Percentiles rank a stretch among this genome's conserved stretches.
These are phyloP conservation scores for Starmerella vaccinii DNA, from an alignment of 805 yeast genomes.

Conservation along the genomic window DNA sequence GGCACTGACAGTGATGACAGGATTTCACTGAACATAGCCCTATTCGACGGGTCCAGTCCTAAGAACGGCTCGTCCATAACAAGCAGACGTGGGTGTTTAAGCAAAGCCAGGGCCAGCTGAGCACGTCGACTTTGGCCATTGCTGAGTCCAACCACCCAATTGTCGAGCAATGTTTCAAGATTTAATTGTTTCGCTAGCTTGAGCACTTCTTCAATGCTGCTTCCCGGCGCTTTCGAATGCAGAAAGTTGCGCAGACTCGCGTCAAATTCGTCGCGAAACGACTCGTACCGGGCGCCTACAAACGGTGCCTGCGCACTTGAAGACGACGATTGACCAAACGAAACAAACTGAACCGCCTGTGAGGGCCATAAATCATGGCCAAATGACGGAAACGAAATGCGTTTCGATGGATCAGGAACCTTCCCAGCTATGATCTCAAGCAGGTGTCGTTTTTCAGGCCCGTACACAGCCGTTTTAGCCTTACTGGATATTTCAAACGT, in stretches of 20 bases:
- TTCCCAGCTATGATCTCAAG: conserved; percentile 49
- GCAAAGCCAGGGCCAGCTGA: conserved; percentile 64
- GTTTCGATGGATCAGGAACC: conserved; percentile 42
- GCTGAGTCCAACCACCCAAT: conserved; percentile 79
- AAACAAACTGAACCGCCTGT: conserved; percentile 37
- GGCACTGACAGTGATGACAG: conserved; percentile 37
- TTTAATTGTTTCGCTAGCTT: conserved; percentile 42
- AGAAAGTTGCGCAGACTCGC: conserved; percentile 53
- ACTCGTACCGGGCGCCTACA: conserved; percentile 81
- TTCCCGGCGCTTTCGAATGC: conserved; percentile 33
- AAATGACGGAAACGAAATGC: conserved; percentile 48
- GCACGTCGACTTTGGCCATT: conserved; percentile 94
- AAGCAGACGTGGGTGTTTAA: conserved; percentile 53
- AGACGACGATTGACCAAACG: conserved; percentile 39
- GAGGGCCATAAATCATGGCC: conserved; percentile 38
- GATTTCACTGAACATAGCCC: conserved; percentile 47
- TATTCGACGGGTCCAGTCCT: conserved; percentile 75
- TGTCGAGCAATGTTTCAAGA: conserved; percentile 46
- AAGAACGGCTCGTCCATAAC: conserved; percentile 85
- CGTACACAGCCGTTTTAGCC: conserved; percentile 48
- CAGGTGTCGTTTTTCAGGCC: conserved; percentile 46
- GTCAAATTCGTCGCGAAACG: conserved; percentile 75
- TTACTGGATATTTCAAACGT: conserved; percentile 33
- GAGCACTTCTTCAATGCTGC: conserved; percentile 38
- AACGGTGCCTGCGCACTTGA: conserved; percentile 43